Conservation (phyloP, 2,329 filamentous ascomycete genomes). For the Chaetothyriales sp. region DNA sequence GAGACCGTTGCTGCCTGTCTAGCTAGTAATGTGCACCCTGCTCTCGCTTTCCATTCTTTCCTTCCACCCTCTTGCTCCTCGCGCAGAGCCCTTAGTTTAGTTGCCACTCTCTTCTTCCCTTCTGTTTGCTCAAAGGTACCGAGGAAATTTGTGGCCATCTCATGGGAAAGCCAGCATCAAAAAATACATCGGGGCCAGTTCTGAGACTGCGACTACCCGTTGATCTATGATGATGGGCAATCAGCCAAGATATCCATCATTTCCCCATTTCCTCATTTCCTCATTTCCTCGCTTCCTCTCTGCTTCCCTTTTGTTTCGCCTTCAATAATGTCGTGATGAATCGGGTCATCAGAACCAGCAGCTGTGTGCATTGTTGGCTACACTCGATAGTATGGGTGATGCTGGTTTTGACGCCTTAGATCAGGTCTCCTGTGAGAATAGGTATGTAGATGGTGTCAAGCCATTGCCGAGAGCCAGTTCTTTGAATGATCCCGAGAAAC, state of each 20-base stretch:
- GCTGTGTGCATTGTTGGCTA: not conserved
- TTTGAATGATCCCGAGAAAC: not conserved
- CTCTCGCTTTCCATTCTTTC: too few relatives aligned
- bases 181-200: not conserved
- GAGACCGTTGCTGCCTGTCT: too few relatives aligned
- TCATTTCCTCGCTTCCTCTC: not conserved
- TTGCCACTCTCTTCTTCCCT: too few relatives aligned
- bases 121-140: not conserved
- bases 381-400: not conserved
- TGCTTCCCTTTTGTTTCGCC: not conserved
- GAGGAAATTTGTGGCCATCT: not conserved
- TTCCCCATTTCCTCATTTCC: not conserved
- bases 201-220: not conserved
- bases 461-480: not conserved
- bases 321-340: not conserved
- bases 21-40: too few relatives aligned
- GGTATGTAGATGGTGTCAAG: not conserved
- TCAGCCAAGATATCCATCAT: not conserved
- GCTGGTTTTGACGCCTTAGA: not conserved
- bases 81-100: not conserved
- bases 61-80: not conserved
- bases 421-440: not conserved
- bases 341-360: not conserved
- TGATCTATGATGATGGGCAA: not conserved
- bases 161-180: not conserved